A percentile compares a stretch with the other conserved stretches of the same genome.
These are phyloP conservation scores for Suhomyces guaymorum DNA, from an alignment of 1,139 yeast species.

Conservation along the genomic window DNA sequence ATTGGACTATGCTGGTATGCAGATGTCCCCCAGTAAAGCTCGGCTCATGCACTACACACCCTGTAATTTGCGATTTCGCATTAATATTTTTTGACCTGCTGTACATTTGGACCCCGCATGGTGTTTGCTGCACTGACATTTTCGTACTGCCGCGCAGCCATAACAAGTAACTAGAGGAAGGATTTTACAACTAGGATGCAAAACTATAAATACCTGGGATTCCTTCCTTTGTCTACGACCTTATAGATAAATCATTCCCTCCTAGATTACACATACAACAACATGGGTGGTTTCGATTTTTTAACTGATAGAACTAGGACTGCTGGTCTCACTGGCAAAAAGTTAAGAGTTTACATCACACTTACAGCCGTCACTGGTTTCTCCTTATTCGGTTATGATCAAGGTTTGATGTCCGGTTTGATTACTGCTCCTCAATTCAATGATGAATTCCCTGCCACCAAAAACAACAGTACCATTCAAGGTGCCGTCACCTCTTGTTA, in stretches of 20 bases:
- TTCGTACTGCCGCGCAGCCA: too few relatives aligned
- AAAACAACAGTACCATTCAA: constrained; percentile 40
- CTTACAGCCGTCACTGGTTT: constrained; percentile 64
- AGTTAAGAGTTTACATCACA: constrained; percentile 49
- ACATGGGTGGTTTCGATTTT: constrained; percentile 15
- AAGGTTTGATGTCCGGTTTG: constrained; percentile 75
- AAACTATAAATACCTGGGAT: background rate
- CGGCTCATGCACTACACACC: background rate
- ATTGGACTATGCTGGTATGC: too few relatives aligned
- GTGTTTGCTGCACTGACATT: constrained; percentile 1
- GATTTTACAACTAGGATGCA: too few relatives aligned
- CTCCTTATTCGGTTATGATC: constrained; percentile 74
- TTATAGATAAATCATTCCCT: background rate
- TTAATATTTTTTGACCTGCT: background rate
- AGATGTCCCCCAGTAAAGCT: constrained; percentile 1
- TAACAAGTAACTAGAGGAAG: too few relatives aligned
- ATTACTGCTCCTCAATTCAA: constrained; percentile 63
- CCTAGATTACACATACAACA: background rate
- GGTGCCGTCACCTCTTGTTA: constrained; percentile 74
- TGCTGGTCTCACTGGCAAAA: constrained; percentile 50
- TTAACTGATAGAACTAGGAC: constrained; percentile 39
- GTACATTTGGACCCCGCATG: constrained; percentile 1
- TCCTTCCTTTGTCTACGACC: background rate
- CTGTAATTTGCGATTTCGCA: background rate
- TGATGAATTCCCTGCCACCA: constrained; percentile 57